Percentiles rank a stretch among this genome's conserved stretches.
phyloP scores from a whole-genome alignment of 306 rosid species.

The Acmispon strigosus region DNA sequence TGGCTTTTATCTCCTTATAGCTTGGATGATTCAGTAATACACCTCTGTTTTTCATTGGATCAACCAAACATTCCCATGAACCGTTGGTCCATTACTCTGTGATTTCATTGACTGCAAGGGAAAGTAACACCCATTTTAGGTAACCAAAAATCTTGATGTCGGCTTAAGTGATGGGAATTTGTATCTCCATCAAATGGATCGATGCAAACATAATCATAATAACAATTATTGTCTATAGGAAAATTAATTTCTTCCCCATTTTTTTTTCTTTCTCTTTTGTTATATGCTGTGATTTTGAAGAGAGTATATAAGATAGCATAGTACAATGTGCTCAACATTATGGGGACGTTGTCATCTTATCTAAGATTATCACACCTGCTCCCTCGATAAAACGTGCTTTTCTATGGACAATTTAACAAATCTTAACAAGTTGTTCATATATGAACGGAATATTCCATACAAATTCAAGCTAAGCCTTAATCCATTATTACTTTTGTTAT shows the following conservation, averaged over 20 bases:
- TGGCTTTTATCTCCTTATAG: too few species aligned
- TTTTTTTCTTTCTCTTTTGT: too few species aligned
- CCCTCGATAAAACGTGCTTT: background rate
- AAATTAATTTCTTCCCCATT: background rate
- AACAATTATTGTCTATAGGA: constrained; percentile 24
- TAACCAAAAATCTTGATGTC: constrained; percentile 40
- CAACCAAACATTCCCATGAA: constrained; percentile 34
- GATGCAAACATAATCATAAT: constrained; percentile 39
- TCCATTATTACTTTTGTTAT: background rate
- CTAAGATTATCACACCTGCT: too few species aligned
- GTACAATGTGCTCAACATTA: constrained; percentile 13
- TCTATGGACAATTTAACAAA: background rate
- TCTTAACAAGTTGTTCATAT: background rate
- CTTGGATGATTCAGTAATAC: constrained; percentile 29
- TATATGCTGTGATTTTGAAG: background rate
- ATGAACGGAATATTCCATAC: background rate
- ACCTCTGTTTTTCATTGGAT: constrained; percentile 36
- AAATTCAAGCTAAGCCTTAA: background rate
- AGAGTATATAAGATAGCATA: too few species aligned
- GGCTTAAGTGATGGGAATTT: constrained; percentile 37
- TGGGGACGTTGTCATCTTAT: too few species aligned
- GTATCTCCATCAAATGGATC: constrained; percentile 24
- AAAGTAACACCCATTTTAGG: constrained; percentile 35
- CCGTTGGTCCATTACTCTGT: constrained; percentile 34
- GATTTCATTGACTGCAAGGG: constrained; percentile 31